phyloP scores from a whole-genome alignment of 2,329 filamentous ascomycete species.

The Dactylonectria estremocensis region DNA sequence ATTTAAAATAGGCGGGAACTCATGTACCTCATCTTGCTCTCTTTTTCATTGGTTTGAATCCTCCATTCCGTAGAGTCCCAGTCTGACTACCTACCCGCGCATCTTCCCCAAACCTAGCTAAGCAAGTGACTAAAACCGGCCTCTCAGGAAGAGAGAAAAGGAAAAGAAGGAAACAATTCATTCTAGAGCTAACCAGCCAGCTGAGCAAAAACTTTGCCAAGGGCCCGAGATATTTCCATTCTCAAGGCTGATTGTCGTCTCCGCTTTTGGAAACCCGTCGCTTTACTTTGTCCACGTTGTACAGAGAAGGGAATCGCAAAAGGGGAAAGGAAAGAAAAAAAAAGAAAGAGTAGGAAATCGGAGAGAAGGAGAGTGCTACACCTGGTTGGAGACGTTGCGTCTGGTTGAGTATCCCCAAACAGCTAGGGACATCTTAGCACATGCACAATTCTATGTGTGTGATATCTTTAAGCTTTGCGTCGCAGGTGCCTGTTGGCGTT shows the following conservation, averaged over 20 bases:
- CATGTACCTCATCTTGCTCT: too few species aligned
- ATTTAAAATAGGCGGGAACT: too few species aligned
- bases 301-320: constrained; percentile 26
- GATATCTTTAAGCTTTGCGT: too few species aligned
- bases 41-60: too few species aligned
- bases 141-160: constrained; percentile 27
- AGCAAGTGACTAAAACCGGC: constrained; percentile 29
- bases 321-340: constrained; percentile 12
- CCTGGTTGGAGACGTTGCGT: neutral
- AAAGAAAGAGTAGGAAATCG: constrained; percentile 26
- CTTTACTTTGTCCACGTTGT: constrained; percentile 30
- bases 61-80: constrained; percentile 41
- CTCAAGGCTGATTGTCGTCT: constrained; percentile 24
- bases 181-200: too few species aligned
- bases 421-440: neutral
- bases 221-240: too few species aligned
- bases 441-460: neutral
- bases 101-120: constrained; percentile 29
- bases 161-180: too few species aligned
- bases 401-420: neutral
- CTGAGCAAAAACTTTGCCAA: too few species aligned
- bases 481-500: too few species aligned
- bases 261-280: constrained; percentile 23
- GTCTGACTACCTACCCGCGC: constrained; percentile 39
- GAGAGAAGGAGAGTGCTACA: constrained; percentile 1